Conservation (phyloP, 352 stramenopile species). For the Globisporangium megalacanthum region DNA sequence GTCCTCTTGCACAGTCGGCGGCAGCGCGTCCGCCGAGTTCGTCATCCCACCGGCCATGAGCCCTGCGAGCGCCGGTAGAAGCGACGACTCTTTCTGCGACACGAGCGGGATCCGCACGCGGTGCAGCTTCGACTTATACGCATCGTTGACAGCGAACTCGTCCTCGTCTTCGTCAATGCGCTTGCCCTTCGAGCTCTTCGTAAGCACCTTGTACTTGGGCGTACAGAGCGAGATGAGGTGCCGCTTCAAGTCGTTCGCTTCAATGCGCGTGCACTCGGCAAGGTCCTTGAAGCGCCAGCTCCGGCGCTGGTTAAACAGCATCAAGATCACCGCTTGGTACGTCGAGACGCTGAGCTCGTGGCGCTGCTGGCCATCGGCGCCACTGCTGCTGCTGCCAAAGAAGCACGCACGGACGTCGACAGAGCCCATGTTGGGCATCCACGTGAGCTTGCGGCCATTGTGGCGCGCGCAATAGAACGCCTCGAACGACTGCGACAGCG, state of each 20-base stretch:
- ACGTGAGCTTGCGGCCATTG: slow-evolving; percentile 94
- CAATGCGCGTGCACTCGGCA: slow-evolving; percentile 85
- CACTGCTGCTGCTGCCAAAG: slow-evolving; percentile 29
- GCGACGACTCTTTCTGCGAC: slow-evolving; percentile 75
- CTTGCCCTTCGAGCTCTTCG: slow-evolving; percentile 97
- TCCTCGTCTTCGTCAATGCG: slow-evolving; percentile 93
- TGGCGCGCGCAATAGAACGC: slow-evolving; percentile 94
- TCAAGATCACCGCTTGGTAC: slow-evolving; percentile 98
- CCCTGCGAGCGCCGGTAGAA: slow-evolving; percentile 30
- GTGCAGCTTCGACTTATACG: slow-evolving; percentile 93
- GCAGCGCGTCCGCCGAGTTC: slow-evolving; percentile 69
- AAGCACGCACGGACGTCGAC: slow-evolving; percentile 92
- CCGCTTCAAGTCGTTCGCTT: slow-evolving; percentile 82
- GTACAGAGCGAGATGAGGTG: slow-evolving; percentile 98
- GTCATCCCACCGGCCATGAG: slow-evolving; percentile 23
- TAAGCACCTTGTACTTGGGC: slow-evolving; percentile 96
- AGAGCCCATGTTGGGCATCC: slow-evolving; percentile 92
- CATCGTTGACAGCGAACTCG: slow-evolving; percentile 91
- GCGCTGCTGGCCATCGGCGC: slow-evolving; percentile 45
- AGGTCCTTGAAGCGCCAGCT: slow-evolving; percentile 88
- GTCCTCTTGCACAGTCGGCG: slow-evolving; percentile 93
- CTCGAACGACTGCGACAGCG: slow-evolving; percentile 87
- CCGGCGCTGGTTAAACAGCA: slow-evolving; percentile 94
- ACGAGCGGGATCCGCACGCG: slow-evolving; percentile 81
- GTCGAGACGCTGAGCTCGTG: slow-evolving; percentile 97